Evolutionary conservation across 352 stramenopile genomes (phyloP).

Genomic region (Globisporangium emineosum): DNA sequence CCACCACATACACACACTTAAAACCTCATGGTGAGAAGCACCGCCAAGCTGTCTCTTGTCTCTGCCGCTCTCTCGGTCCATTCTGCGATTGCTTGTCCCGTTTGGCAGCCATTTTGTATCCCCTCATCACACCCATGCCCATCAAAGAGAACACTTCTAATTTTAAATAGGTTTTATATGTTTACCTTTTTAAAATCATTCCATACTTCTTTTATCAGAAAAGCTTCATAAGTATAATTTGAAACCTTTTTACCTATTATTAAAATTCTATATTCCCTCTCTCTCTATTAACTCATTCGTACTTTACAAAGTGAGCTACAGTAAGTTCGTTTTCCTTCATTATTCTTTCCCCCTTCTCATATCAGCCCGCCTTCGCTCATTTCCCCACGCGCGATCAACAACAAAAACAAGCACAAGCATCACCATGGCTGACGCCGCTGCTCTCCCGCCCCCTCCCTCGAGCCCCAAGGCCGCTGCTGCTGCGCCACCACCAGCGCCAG

Average conservation of each 20-base stretch:
- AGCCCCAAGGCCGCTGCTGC: neutral
- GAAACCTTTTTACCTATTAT: neutral
- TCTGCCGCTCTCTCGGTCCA: neutral
- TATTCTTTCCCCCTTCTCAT: neutral
- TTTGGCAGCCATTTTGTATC: constrained; percentile 1
- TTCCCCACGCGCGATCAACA: neutral
- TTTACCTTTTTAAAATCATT: neutral
- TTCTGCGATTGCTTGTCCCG: neutral
- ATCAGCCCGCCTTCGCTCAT: neutral
- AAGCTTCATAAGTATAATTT: neutral
- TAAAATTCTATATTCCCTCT: neutral
- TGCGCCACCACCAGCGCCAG: neutral
- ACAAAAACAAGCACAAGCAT: neutral
- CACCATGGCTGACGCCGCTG: constrained; percentile 9
- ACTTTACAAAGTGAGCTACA: neutral
- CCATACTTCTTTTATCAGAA: rapidly evolving
- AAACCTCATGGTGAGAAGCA: neutral
- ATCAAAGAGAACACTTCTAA: neutral
- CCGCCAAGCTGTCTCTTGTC: neutral
- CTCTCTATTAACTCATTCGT: neutral
- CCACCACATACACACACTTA: neutral
- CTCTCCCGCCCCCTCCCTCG: neutral
- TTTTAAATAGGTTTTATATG: neutral
- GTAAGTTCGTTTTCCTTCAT: too few species aligned
- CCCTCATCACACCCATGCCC: neutral